Evolutionary conservation across 208 protist genomes (phyloP), one percentile per base, ranked within the genome.

Genomic region (Naegleria fowleri): DNA sequence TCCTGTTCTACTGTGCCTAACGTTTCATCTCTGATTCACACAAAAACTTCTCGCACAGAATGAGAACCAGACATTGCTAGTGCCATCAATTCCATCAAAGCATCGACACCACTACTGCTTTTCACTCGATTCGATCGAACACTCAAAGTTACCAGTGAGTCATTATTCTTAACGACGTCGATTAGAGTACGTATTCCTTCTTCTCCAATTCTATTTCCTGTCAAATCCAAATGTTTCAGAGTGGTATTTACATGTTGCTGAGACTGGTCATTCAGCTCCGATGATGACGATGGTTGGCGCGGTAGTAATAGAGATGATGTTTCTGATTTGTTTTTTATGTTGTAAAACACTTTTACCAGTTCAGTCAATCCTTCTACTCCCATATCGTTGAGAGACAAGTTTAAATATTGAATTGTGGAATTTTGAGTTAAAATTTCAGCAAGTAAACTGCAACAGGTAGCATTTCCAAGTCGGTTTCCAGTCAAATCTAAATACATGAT

Each of bases 331-430:
- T 76, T 33, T 76, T 33, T 19, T 11, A 40, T 40, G 38, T 87
- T 87, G n/a, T 25, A 16, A 22, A 87, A 87, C 15, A 87, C 83
- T 52, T 87, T 25, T 5, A 22, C 15, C 11, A 87, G 13, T 3
- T 87, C 22, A 22, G 9, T 87, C 43, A 87, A 22, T n/a, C 83
- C 83, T 40, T 40, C 33, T 6, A 39, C 36, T 51, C 29, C 15
- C 19, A 87, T 87, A 87, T 87, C 83, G 52, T 87, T 87, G 5
- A 87, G 40, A 51, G 83, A 87, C 29, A 87, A 87, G 52, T 87
- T 87, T 36, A 87, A 87, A n/a, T 51, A 40, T 52, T 87, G 16
- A 48, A 87, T 87, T 33, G 39, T 87, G 11, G 33, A 29, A 38
- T 87, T 87, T 40, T 41, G 36, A 6, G 36, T 5, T 29, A 87